Conservation (phyloP, 2,329 filamentous ascomycete genomes). For the Colletotrichum incanum region DNA sequence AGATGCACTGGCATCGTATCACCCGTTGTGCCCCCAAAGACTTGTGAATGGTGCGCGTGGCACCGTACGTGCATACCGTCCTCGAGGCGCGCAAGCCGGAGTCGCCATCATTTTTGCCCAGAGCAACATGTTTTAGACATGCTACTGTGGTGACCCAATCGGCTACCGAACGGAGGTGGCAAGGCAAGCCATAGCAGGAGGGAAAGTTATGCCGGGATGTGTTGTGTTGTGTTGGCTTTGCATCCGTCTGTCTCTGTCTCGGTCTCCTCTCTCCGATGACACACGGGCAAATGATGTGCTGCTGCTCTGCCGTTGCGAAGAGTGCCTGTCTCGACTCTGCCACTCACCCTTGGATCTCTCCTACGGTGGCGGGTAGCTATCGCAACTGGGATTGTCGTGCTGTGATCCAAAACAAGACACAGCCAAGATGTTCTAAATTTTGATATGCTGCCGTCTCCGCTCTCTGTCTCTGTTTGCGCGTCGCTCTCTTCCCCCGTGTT, state of each 20-base stretch:
- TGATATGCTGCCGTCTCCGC: conserved; percentile 2
- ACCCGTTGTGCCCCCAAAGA: not conserved
- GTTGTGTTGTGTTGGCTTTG: conserved; percentile 13
- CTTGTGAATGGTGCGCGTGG: conserved; percentile 26
- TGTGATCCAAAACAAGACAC: conserved; percentile 29
- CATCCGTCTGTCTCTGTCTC: not conserved
- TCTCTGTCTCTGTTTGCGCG: conserved; percentile 16
- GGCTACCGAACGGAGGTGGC: not conserved
- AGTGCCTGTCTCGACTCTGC: conserved; percentile 9
- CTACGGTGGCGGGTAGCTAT: not conserved
- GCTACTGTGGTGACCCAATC: conserved; percentile 5
- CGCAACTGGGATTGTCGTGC: conserved; percentile 3
- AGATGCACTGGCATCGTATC: conserved; percentile 10
- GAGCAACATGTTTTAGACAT: conserved; percentile 25
- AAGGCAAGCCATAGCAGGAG: conserved; percentile 5
- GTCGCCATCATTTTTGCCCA: not conserved
- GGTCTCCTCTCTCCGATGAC: not conserved
- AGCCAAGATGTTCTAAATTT: conserved; percentile 39
- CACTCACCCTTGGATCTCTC: not conserved
- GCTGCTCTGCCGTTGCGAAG: conserved; percentile 9
- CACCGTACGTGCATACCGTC: conserved; percentile 20
- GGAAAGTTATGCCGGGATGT: not conserved
- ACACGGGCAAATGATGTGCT: conserved; percentile 30
- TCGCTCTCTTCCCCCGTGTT: conserved; percentile 15
- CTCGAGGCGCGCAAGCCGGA: conserved; percentile 8